A percentile compares a stretch with the other conserved stretches of the same genome.
phyloP scores from a whole-genome alignment of 1,284 basidiomycete genomes.

The Takashimella koratensis region DNA sequence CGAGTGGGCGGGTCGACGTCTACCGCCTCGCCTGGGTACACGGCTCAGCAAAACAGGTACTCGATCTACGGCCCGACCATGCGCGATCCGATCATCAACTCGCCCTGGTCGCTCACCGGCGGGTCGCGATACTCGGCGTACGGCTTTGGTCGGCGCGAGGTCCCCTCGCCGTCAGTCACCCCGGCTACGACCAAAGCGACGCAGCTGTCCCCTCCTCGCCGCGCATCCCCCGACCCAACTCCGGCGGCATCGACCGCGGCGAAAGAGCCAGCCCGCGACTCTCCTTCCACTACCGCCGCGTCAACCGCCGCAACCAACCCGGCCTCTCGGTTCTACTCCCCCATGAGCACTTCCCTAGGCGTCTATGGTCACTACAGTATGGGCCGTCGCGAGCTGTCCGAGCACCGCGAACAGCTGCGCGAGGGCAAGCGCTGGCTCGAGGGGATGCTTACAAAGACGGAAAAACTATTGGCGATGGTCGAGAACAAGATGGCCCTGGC shows the following conservation, averaged over 20 bases:
- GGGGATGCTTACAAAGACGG: constrained; percentile 43
- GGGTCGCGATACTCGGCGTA: constrained; percentile 26
- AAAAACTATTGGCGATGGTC: constrained; percentile 43
- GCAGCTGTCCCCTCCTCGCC: constrained; percentile 23
- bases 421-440: constrained; percentile 49
- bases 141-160: constrained; percentile 29
- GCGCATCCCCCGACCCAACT: constrained; percentile 28
- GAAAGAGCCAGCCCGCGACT: constrained; percentile 9
- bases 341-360: neutral
- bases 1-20: neutral
- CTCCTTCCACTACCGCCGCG: constrained; percentile 11
- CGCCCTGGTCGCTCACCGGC: constrained; percentile 28
- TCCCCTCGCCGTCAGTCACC: constrained; percentile 8
- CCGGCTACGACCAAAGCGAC: constrained; percentile 15
- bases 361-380: constrained; percentile 35
- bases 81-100: constrained; percentile 25
- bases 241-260: neutral
- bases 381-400: constrained; percentile 41
- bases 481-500: constrained; percentile 40
- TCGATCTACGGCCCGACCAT: constrained; percentile 43
- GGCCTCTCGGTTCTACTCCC: neutral
- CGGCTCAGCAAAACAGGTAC: constrained; percentile 20
- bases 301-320: neutral
- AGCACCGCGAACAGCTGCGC: constrained; percentile 48
- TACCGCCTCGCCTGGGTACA: constrained; percentile 3